Conservation (phyloP, 2,329 filamentous ascomycete genomes). For the Bipolaris victoriae region DNA sequence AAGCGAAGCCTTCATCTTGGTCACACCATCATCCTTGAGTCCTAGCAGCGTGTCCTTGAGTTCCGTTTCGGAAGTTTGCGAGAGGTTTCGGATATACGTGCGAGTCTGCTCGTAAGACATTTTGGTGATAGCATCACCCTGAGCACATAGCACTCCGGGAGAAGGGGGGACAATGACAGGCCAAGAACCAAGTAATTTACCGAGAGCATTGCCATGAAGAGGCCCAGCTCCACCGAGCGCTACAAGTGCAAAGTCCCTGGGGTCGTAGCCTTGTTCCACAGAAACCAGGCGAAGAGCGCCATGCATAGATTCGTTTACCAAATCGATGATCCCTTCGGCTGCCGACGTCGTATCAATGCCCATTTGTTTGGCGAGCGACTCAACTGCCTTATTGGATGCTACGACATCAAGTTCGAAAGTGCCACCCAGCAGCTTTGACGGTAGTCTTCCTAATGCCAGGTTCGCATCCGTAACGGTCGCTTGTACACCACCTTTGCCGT, state of each 20-base stretch:
- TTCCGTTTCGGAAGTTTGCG: constrained; percentile 45
- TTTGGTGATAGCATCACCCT: constrained; percentile 58
- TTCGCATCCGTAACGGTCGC: constrained; percentile 60
- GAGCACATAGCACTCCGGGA: constrained; percentile 58
- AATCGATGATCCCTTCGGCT: constrained; percentile 57
- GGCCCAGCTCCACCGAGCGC: constrained; percentile 60
- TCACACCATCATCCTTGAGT: constrained; percentile 48
- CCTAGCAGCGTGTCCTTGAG: constrained; percentile 41
- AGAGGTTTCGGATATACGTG: constrained; percentile 54
- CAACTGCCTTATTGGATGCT: constrained; percentile 52
- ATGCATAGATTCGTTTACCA: constrained; percentile 61
- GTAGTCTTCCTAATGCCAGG: constrained; percentile 56
- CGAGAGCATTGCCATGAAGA: constrained; percentile 59
- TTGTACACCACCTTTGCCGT: constrained; percentile 54
- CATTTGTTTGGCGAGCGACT: constrained; percentile 55
- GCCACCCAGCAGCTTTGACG: constrained; percentile 55
- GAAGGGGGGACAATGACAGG: constrained; percentile 61
- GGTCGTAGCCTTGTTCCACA: constrained; percentile 60
- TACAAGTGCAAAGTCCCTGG: constrained; percentile 58
- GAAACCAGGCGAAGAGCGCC: constrained; percentile 59
- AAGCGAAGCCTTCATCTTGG: constrained; percentile 50
- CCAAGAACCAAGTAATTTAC: constrained; percentile 58
- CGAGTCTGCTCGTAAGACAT: constrained; percentile 56
- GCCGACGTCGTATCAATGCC: constrained; percentile 51
- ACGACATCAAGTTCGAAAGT: constrained; percentile 54